Conservation (phyloP, 768 basidiomycete genomes). For the Panaeolus cyanescens region DNA sequence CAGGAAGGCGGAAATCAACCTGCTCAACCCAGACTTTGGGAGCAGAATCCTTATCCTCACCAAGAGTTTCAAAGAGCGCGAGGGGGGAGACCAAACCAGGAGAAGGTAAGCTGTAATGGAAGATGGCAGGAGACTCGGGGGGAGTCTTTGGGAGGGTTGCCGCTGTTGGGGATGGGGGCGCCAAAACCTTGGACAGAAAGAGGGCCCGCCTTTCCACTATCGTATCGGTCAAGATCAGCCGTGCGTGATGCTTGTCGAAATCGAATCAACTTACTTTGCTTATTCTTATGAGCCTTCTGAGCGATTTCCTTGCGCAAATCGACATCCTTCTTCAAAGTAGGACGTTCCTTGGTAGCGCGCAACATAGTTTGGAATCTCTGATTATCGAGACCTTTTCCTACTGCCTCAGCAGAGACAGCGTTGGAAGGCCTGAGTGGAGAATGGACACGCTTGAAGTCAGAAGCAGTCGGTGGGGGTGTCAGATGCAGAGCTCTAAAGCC, state of each 20-base stretch:
- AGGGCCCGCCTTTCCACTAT: constrained; percentile 74
- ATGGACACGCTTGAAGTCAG: constrained; percentile 30
- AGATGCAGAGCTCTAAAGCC: constrained; percentile 59
- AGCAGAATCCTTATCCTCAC: constrained; percentile 29
- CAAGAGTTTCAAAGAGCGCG: constrained; percentile 54
- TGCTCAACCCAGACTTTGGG: constrained; percentile 64
- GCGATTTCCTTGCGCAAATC: constrained; percentile 78
- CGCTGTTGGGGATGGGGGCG: constrained; percentile 65
- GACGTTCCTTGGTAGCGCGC: constrained; percentile 59
- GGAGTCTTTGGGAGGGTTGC: constrained; percentile 61
- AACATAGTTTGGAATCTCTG: constrained; percentile 68
- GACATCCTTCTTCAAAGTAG: constrained; percentile 46
- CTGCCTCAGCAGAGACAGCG: constrained; percentile 34
- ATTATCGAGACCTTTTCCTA: constrained; percentile 57
- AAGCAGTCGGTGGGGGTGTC: constrained; percentile 53
- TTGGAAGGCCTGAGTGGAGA: constrained; percentile 54
- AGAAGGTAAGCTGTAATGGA: constrained; percentile 70
- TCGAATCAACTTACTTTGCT: constrained; percentile 57
- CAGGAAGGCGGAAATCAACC: constrained; percentile 57
- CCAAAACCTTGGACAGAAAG: constrained; percentile 73
- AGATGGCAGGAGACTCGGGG: constrained; percentile 69
- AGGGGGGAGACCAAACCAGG: constrained; percentile 67
- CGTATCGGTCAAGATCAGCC: not conserved
- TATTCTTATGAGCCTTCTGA: constrained; percentile 69
- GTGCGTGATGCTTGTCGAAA: not conserved